Evolutionary conservation across 2,329 filamentous ascomycete species (phyloP).

Genomic region (Botrytis aclada): DNA sequence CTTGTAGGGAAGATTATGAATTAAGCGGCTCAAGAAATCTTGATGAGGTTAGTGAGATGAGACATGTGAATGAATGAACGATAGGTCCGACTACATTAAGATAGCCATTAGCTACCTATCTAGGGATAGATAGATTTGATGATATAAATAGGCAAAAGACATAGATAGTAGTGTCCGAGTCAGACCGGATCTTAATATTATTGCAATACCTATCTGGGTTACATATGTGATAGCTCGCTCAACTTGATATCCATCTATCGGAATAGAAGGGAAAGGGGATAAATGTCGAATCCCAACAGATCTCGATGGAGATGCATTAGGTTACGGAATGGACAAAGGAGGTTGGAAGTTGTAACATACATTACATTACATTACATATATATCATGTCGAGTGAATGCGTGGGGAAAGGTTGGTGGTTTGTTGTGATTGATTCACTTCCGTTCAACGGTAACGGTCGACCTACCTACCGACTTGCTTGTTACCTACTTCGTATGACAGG

Average conservation of each 20-base stretch:
- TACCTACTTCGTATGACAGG: too few relatives aligned
- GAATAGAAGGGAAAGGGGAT: background rate
- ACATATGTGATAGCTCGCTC: background rate
- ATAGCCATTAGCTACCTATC: background rate
- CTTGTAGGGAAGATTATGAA: background rate
- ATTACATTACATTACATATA: too few relatives aligned
- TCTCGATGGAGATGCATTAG: conserved; percentile 14
- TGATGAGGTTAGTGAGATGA: background rate
- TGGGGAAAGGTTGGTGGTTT: background rate
- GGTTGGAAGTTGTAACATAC: background rate
- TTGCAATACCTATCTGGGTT: background rate
- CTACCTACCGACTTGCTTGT: background rate
- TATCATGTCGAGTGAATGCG: background rate
- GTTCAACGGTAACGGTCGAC: too few relatives aligned
- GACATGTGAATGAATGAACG: background rate
- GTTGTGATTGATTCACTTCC: background rate
- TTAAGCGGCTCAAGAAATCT: background rate
- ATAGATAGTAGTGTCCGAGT: background rate
- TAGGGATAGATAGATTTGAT: too few relatives aligned
- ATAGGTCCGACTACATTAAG: background rate
- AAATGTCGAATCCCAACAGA: conserved; percentile 14
- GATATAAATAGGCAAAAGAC: background rate
- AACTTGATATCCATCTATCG: background rate
- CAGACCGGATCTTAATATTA: background rate
- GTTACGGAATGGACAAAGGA: conserved; percentile 3